Evolutionary conservation across 306 rosid species (phyloP).

Genomic region (Castanospermum australe): DNA sequence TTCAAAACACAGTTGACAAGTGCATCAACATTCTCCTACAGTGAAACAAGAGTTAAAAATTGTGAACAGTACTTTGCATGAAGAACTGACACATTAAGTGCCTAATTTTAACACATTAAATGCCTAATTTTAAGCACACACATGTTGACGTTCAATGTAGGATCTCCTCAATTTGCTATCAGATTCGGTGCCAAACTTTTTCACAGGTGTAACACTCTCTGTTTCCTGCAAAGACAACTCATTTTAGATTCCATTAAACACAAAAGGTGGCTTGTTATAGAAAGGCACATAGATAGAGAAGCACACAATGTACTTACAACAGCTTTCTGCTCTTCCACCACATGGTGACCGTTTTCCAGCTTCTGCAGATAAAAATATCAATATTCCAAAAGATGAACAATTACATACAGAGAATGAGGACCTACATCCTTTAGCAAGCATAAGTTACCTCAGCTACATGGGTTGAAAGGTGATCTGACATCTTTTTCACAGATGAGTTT

Average conservation of each 20-base stretch:
- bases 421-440: constrained; percentile 15
- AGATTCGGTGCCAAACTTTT: constrained; percentile 80
- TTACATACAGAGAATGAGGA: not conserved
- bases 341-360: constrained; percentile 81
- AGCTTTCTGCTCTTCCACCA: constrained; percentile 57
- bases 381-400: constrained; percentile 12
- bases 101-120: constrained; percentile 23
- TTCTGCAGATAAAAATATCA: constrained; percentile 48
- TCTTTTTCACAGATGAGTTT: constrained; percentile 58
- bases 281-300: not conserved
- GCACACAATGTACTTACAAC: constrained; percentile 45
- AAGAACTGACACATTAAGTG: constrained; percentile 22
- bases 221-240: constrained; percentile 55
- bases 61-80: not conserved
- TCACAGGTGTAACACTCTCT: constrained; percentile 64
- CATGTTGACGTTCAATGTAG: constrained; percentile 91
- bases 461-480: constrained; percentile 61
- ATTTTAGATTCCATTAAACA: constrained; percentile 21
- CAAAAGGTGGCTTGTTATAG: not conserved
- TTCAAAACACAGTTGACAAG: constrained; percentile 80
- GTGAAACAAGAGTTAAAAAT: constrained; percentile 28
- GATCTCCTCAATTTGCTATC: constrained; percentile 91
- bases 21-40: constrained; percentile 94
- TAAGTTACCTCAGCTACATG: constrained; percentile 55
- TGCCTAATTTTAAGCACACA: constrained; percentile 39